These are phyloP conservation scores for Melampsora americana DNA, from an alignment of 1,284 basidiomycete species.

Conservation along the genomic window DNA sequence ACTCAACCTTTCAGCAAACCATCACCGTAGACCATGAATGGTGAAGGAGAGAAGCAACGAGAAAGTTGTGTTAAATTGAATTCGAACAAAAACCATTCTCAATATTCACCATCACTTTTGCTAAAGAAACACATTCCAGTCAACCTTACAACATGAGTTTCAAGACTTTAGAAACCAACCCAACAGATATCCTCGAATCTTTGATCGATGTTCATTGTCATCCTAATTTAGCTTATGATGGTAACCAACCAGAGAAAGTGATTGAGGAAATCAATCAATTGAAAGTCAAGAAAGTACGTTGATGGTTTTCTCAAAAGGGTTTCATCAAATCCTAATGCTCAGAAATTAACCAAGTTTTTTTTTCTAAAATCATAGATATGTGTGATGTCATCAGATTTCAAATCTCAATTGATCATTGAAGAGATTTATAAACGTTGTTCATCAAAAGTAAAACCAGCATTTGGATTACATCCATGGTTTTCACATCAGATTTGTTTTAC, in stretches of 20 bases:
- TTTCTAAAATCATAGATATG: slow-evolving; percentile 57
- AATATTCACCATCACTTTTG: no score
- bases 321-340: no score
- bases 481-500: slow-evolving; percentile 67
- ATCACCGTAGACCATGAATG: no score
- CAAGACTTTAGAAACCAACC: no score
- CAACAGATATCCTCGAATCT: slow-evolving; percentile 59
- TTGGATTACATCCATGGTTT: slow-evolving; percentile 59
- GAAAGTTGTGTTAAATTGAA: no score
- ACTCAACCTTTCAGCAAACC: no score
- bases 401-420: background rate
- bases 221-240: slow-evolving; percentile 64
- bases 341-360: no score
- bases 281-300: slow-evolving; percentile 58
- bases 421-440: slow-evolving; percentile 50
- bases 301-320: slow-evolving; percentile 61
- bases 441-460: slow-evolving; percentile 76
- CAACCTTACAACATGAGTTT: no score
- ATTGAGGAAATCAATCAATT: slow-evolving; percentile 24
- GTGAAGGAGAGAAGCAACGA: no score
- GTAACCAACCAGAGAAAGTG: background rate
- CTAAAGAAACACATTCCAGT: no score
- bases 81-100: no score
- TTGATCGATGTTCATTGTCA: slow-evolving; percentile 75
- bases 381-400: slow-evolving; percentile 22